Evolutionary conservation across 192 early-diverging fungal genomes (phyloP), one percentile per base, ranked within the genome.

Genomic region (Podila epicladia): DNA sequence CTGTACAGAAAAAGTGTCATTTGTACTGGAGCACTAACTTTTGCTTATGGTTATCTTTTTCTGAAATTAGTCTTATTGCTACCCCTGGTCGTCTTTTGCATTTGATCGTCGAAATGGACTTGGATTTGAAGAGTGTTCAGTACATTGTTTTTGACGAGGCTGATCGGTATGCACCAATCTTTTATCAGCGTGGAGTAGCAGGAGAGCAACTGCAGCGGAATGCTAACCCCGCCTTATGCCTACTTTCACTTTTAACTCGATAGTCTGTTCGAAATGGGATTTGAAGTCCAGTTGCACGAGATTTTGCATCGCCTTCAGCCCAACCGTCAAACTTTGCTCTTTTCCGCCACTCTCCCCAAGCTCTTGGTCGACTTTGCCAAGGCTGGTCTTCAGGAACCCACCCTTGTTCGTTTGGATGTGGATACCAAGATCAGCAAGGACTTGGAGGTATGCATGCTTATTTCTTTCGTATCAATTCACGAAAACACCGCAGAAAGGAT

Each of bases 131-230:
- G 65, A 95, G 92, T 7, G 92, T 98, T 32, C 95, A 98, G 82
- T 97, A 97, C 82, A 90, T 99, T 83, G 97, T 98, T 0, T 98
- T 98, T 89, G 97, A 99, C 82, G 98, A 99, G 78, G 97, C 97
- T n/a, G 97, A 99, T 89, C 90, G 98, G 87, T 91, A 82, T 61
- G 82, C 58, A 57, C 24, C 49, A 57, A 33, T 71, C 15, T 53
- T n/a, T 6, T 24, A 22, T 2, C n/a, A 55, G 26, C 20, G 28
- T 20, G 24, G 20, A 24, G 6, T 3, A 22, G 20, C 8, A 24
- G 24, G 53, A n/a, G 6, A 24, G 20, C 1, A 55, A 20, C 22
- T 0, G 22, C 13, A 4, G 38, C 7, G 38, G 11, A 3, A 1
- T 15, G 0, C 41, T 45, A 12, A 45, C 41, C 41, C 15, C 35